Evolutionary conservation across 2,329 filamentous ascomycete species (phyloP).

Genomic region (Paecilomyces variotii): DNA sequence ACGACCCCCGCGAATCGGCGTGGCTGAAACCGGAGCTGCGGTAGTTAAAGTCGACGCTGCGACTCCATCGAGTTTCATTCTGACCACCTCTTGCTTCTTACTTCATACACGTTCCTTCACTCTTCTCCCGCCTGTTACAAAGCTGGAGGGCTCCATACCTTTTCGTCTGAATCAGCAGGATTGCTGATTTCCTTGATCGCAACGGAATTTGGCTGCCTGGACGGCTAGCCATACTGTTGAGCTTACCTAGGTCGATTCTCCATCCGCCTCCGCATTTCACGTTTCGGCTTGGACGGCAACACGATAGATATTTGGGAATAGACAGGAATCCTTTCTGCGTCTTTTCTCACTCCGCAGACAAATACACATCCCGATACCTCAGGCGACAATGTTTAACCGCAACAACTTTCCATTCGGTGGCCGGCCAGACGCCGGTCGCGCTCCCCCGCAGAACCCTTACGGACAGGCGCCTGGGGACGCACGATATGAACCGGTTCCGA

Average conservation of each 20-base stretch:
- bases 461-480: slow-evolving; percentile 23
- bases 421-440: slow-evolving; percentile 33
- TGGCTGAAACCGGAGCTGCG: slow-evolving; percentile 5
- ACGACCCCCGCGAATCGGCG: slow-evolving; percentile 10
- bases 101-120: background rate
- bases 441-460: slow-evolving; percentile 35
- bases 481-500: slow-evolving; percentile 15
- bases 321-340: background rate
- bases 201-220: background rate
- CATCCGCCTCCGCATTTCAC: background rate
- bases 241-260: background rate
- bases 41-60: background rate
- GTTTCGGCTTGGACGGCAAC: background rate
- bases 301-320: background rate
- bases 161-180: background rate
- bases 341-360: background rate
- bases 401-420: slow-evolving; percentile 41
- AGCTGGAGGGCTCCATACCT: background rate
- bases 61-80: background rate
- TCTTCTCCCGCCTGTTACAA: background rate
- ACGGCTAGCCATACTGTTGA: background rate
- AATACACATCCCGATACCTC: background rate
- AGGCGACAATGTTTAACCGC: slow-evolving; percentile 47
- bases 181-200: background rate
- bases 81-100: background rate